These are phyloP conservation scores for Suhomyces emberorum DNA, from an alignment of 805 yeast species.

Conservation along the genomic window DNA sequence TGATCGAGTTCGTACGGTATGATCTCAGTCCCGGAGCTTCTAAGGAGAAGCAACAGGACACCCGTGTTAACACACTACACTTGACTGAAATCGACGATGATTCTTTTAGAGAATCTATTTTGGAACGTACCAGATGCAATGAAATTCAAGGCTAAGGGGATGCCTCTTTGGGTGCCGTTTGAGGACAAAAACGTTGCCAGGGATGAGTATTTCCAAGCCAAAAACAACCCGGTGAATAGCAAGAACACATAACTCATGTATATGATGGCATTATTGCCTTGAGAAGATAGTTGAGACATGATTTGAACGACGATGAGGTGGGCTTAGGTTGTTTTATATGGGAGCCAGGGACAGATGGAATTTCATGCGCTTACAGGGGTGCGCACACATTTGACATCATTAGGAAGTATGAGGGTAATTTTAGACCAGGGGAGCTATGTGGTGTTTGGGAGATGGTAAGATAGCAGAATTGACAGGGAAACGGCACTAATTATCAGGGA, in stretches of 20 bases:
- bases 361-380: constrained; percentile 1
- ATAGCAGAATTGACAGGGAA: too few relatives aligned
- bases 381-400: background rate
- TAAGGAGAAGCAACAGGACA: constrained; percentile 31
- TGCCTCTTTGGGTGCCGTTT: constrained; percentile 74
- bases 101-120: too few relatives aligned
- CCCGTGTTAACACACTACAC: constrained; percentile 37
- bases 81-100: too few relatives aligned
- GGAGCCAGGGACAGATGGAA: too few relatives aligned
- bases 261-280: constrained; percentile 43
- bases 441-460: too few relatives aligned
- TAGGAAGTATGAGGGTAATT: too few relatives aligned
- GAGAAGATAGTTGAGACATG: constrained; percentile 23
- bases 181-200: constrained; percentile 64
- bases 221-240: constrained; percentile 36
- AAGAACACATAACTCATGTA: constrained; percentile 39
- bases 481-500: too few relatives aligned
- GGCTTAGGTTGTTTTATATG: too few relatives aligned
- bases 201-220: constrained; percentile 56
- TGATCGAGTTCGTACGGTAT: constrained; percentile 79
- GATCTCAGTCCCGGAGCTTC: constrained; percentile 54
- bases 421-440: too few relatives aligned
- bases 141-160: constrained; percentile 83
- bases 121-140: constrained; percentile 89
- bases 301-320: too few relatives aligned